Percentiles rank a stretch among this genome's conserved stretches.
Evolutionary conservation across 176 grass and related monocot genomes (phyloP).

Genomic region (Phoenix dactylifera): DNA sequence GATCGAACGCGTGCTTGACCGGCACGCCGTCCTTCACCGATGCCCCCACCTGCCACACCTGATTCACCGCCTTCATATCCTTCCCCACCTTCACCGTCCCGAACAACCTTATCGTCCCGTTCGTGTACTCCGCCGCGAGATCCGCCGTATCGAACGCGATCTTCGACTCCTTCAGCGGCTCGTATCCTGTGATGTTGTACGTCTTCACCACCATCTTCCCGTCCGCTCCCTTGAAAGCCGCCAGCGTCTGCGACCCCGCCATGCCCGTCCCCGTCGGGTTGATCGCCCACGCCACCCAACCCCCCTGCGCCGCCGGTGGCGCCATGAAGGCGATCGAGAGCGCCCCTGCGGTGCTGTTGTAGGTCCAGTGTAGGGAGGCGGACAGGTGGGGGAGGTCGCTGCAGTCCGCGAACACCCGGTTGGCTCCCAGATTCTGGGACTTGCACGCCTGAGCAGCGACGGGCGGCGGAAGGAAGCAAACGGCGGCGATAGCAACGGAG

Average conservation of each 20-base stretch:
- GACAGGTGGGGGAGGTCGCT: slow-evolving; percentile 26
- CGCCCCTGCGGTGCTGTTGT: slow-evolving; percentile 19
- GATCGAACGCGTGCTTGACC: slow-evolving; percentile 25
- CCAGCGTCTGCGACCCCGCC: slow-evolving; percentile 50
- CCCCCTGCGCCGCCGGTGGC: slow-evolving; percentile 6
- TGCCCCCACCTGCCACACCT: slow-evolving; percentile 69
- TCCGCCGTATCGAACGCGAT: slow-evolving; percentile 30
- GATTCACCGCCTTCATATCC: slow-evolving; percentile 29
- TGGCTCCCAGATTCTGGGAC: not conserved
- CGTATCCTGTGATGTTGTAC: slow-evolving; percentile 32
- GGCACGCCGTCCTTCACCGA: slow-evolving; percentile 31
- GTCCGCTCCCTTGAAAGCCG: slow-evolving; percentile 14
- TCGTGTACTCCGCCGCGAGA: slow-evolving; percentile 33
- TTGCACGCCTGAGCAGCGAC: too few relatives aligned
- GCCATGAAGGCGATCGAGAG: slow-evolving; percentile 51
- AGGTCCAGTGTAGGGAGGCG: slow-evolving; percentile 49
- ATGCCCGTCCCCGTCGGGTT: slow-evolving; percentile 50
- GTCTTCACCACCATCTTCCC: slow-evolving; percentile 28
- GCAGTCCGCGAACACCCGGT: slow-evolving; percentile 32
- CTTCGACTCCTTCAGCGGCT: not conserved
- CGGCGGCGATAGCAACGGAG: too few relatives aligned
- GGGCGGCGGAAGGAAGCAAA: too few relatives aligned
- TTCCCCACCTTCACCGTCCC: slow-evolving; percentile 39
- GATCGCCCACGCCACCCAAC: slow-evolving; percentile 62
- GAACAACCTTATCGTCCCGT: slow-evolving; percentile 41